Percentiles rank a stretch among this genome's conserved stretches.
Conservation (phyloP, 345 rosid genomes). For the Eucalyptus regnans region DNA sequence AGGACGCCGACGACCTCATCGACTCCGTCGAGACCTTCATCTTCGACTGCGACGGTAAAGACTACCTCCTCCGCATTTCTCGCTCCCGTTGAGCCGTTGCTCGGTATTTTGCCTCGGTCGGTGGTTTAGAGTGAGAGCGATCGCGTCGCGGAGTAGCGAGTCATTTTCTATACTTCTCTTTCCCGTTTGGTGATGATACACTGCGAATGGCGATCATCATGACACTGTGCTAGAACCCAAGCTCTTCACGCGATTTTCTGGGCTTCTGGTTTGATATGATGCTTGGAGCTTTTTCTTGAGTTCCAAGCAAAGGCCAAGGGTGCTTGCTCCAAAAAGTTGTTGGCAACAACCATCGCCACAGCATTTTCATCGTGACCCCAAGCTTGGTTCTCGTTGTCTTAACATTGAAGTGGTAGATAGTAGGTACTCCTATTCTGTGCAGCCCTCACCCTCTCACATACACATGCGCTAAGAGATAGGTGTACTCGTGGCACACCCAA, state of each 20-base stretch:
- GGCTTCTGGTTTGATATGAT: neutral
- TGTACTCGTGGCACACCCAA: neutral
- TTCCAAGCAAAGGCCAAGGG: neutral
- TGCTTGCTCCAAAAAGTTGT: neutral
- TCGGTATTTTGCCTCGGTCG: neutral
- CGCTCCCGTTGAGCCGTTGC: neutral
- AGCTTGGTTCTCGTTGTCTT: neutral
- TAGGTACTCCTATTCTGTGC: neutral
- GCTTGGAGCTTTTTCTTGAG: neutral
- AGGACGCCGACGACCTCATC: slow-evolving; percentile 76
- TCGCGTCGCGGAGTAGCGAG: neutral
- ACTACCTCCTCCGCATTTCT: neutral
- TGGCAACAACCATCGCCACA: neutral
- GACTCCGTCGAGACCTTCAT: slow-evolving; percentile 88
- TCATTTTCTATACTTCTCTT: neutral
- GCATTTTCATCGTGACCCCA: neutral
- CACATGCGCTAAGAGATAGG: neutral
- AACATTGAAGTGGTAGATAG: neutral
- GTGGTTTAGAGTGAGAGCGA: neutral
- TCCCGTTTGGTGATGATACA: neutral
- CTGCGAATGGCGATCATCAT: neutral
- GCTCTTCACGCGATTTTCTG: neutral
- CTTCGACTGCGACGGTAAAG: slow-evolving; percentile 82
- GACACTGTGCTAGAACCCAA: neutral
- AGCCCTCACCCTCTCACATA: neutral